Percentiles rank a stretch among this genome's conserved stretches.
Conservation (phyloP, 2,329 filamentous ascomycete genomes). For the Nemania serpens region DNA sequence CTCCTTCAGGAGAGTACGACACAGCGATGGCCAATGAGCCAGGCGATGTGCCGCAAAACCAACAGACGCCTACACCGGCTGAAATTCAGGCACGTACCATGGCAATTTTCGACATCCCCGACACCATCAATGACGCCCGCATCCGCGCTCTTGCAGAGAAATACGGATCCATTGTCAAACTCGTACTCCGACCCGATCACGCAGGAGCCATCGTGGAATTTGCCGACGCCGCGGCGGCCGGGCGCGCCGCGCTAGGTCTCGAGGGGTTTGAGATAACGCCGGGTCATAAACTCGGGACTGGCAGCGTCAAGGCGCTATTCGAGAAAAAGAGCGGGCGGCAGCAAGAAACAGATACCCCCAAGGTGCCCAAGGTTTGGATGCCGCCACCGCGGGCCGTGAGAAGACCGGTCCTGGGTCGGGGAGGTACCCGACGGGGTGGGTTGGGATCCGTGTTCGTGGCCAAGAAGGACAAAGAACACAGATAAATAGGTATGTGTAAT, state of each 20-base stretch:
- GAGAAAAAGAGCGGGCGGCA: constrained; percentile 49
- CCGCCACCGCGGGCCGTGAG: constrained; percentile 50
- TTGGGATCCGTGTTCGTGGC: constrained; percentile 47
- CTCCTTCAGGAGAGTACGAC: constrained; percentile 46
- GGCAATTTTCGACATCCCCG: constrained; percentile 82
- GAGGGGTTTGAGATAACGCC: constrained; percentile 59
- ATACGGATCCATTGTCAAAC: constrained; percentile 72
- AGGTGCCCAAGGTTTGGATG: constrained; percentile 46
- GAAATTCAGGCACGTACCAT: constrained; percentile 72
- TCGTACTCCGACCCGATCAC: constrained; percentile 80
- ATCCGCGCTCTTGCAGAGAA: constrained; percentile 74
- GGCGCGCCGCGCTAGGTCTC: constrained; percentile 68
- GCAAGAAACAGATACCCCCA: constrained; percentile 41
- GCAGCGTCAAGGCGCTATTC: constrained; percentile 59
- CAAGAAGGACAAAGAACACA: constrained; percentile 33
- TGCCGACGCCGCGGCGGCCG: constrained; percentile 68
- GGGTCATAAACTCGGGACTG: constrained; percentile 58
- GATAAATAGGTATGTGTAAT: not conserved
- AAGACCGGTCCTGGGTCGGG: constrained; percentile 48
- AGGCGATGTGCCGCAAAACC: constrained; percentile 22
- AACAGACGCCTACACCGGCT: constrained; percentile 47
- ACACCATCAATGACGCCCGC: constrained; percentile 88
- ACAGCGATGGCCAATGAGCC: constrained; percentile 44
- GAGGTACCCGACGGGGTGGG: constrained; percentile 38
- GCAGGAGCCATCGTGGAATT: constrained; percentile 88